Conservation (phyloP, 1,284 basidiomycete genomes). For the Sanghuangporus weigelae region DNA sequence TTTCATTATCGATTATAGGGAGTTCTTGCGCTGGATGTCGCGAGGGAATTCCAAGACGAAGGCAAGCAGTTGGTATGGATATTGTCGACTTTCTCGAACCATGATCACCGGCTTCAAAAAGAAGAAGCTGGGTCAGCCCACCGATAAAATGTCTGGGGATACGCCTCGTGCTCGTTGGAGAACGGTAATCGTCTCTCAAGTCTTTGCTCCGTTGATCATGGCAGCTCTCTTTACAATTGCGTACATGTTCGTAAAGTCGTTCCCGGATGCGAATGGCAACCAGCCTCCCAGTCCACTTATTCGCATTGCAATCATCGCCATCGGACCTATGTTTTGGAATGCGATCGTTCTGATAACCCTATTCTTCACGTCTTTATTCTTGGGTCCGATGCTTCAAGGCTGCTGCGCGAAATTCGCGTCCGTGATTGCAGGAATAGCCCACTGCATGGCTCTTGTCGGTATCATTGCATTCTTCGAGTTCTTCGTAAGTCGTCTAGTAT, state of each 20-base stretch:
- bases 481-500: constrained; percentile 57
- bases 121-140: constrained; percentile 93
- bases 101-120: constrained; percentile 98
- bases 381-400: constrained; percentile 87
- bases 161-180: constrained; percentile 87
- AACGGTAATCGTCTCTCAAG: constrained; percentile 81
- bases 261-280: constrained; percentile 65
- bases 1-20: constrained; percentile 96
- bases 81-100: constrained; percentile 91
- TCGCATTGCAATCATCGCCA: constrained; percentile 84
- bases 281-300: constrained; percentile 75
- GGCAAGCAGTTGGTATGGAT: constrained; percentile 97
- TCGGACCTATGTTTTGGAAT: constrained; percentile 97
- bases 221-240: constrained; percentile 79
- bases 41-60: constrained; percentile 93
- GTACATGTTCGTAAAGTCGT: constrained; percentile 90
- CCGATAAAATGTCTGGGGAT: constrained; percentile 89
- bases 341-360: constrained; percentile 80
- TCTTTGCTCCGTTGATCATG: constrained; percentile 76
- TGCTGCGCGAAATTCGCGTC: constrained; percentile 82
- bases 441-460: constrained; percentile 75
- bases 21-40: constrained; percentile 97
- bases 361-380: constrained; percentile 88
- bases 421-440: constrained; percentile 86
- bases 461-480: constrained; percentile 91